These are phyloP conservation scores for Neoboletus subvelutipes DNA, from an alignment of 768 basidiomycete genomes.

Conservation along the genomic window DNA sequence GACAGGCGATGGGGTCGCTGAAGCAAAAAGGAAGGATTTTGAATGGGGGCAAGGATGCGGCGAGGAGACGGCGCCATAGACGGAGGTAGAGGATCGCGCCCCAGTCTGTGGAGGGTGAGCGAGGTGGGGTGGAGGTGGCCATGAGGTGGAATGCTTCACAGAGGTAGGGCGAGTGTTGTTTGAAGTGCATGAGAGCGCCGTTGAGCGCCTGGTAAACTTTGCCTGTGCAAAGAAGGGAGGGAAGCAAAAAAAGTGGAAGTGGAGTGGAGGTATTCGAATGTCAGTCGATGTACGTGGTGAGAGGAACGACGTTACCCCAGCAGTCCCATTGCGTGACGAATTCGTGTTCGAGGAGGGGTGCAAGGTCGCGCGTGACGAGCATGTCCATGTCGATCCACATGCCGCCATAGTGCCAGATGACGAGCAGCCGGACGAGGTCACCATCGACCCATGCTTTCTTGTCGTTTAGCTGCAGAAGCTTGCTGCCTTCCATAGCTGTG, in stretches of 20 bases:
- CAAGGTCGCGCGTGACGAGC: constrained; percentile 81
- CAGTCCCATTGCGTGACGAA: constrained; percentile 99
- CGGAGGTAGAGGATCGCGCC: constrained; percentile 89
- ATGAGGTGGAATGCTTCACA: constrained; percentile 97
- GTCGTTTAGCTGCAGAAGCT: constrained; percentile 62
- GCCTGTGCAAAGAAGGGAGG: constrained; percentile 38
- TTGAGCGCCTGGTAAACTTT: constrained; percentile 79
- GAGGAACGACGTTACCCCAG: constrained; percentile 59
- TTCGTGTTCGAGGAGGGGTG: constrained; percentile 87
- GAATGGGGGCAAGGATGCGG: constrained; percentile 76
- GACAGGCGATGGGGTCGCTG: constrained; percentile 85
- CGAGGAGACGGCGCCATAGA: constrained; percentile 82
- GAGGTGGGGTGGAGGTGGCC: constrained; percentile 69
- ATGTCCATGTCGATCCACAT: constrained; percentile 99
- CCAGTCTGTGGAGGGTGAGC: constrained; percentile 87
- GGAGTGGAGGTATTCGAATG: not conserved
- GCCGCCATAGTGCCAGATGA: constrained; percentile 88
- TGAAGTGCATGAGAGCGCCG: constrained; percentile 94
- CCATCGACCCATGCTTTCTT: constrained; percentile 92
- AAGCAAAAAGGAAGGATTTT: constrained; percentile 95
- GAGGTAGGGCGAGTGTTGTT: constrained; percentile 86
- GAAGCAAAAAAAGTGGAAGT: not conserved
- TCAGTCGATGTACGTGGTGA: constrained; percentile 3
- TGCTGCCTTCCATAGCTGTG: constrained; percentile 70
- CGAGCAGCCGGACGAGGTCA: constrained; percentile 82